Conservation (phyloP, 2,329 filamentous ascomycete species). For the Aspergillus cejpii region DNA sequence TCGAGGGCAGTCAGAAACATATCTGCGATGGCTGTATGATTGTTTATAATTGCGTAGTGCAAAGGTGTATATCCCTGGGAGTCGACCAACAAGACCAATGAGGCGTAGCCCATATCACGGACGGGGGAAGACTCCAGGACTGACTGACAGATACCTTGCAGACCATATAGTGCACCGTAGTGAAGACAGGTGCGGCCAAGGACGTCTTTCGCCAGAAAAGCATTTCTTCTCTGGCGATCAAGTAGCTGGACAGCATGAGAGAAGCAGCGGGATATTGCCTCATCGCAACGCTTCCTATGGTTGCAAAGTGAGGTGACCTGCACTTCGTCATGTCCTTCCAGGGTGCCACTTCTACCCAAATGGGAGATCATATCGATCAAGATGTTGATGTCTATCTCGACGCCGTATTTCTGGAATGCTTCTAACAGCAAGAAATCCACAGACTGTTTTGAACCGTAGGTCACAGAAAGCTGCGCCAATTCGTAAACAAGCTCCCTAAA, state of each 20-base stretch:
- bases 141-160: not conserved
- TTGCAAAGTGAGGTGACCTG: not conserved
- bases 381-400: not conserved
- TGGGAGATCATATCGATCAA: conserved; percentile 5
- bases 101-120: not conserved
- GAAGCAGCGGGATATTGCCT: not conserved
- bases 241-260: conserved; percentile 1
- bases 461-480: not conserved
- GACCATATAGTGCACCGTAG: conserved; percentile 5
- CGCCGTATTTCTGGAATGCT: not conserved
- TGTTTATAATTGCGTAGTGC: conserved; percentile 9
- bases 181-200: conserved; percentile 6
- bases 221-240: not conserved
- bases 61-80: conserved; percentile 6
- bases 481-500: not conserved
- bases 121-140: not conserved
- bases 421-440: conserved; percentile 2
- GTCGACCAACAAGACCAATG: conserved; percentile 4
- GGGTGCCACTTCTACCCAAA: not conserved
- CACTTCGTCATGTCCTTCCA: not conserved
- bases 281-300: not conserved
- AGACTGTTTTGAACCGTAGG: not conserved
- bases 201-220: conserved; percentile 1
- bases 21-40: conserved; percentile 1
- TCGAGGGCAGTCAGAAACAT: conserved; percentile 1